A percentile compares a stretch with the other conserved stretches of the same genome.
Conservation (phyloP, 2,329 filamentous ascomycete species). For the Sclerotinia minor region DNA sequence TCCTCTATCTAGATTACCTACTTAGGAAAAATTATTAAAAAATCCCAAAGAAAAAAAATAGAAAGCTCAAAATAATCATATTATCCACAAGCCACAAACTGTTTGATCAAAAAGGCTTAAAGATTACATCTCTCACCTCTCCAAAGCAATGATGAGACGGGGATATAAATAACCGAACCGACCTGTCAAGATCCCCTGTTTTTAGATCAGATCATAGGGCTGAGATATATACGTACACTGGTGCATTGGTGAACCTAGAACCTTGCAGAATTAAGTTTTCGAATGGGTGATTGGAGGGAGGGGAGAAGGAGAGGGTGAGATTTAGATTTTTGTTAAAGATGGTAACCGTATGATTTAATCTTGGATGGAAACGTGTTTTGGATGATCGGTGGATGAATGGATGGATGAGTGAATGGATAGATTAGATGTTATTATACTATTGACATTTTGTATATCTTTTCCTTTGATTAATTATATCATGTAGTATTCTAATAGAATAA, state of each 20-base stretch:
- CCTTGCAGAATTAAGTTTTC: not conserved
- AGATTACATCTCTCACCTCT: not conserved
- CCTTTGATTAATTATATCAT: not conserved
- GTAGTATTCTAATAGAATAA: not conserved
- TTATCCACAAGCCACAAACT: constrained; percentile 4
- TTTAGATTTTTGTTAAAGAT: not conserved
- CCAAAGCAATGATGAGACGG: constrained; percentile 1
- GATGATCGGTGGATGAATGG: constrained; percentile 2
- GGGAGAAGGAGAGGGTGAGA: not conserved
- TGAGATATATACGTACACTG: constrained; percentile 3
- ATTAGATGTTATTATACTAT: constrained; percentile 10
- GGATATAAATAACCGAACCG: constrained; percentile 25
- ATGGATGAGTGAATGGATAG: not conserved
- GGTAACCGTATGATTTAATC: constrained; percentile 13
- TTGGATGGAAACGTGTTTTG: constrained; percentile 23
- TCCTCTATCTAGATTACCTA: too few relatives aligned
- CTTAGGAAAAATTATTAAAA: too few relatives aligned
- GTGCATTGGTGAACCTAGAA: constrained; percentile 11
- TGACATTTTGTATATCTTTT: not conserved
- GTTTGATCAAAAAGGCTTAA: not conserved
- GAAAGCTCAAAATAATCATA: not conserved
- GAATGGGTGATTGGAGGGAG: constrained; percentile 4
- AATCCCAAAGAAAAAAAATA: not conserved
- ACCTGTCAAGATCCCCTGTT: constrained; percentile 16
- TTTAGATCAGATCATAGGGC: constrained; percentile 24